Conservation (phyloP, 2,329 filamentous ascomycete species). For the Chrysoporthe cubensis region DNA sequence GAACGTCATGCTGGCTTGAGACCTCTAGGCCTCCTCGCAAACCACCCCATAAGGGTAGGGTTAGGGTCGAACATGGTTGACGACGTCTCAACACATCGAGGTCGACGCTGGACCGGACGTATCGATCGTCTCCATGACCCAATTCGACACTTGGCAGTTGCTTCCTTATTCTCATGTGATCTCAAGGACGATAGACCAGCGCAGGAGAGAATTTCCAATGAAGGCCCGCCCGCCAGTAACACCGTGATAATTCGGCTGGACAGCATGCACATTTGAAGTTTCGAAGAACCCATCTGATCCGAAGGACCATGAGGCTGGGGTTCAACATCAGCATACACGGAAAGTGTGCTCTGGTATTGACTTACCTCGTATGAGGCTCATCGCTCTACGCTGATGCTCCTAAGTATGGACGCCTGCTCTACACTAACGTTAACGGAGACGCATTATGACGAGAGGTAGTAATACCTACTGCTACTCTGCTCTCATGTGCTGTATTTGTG, state of each 20-base stretch:
- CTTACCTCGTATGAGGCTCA: background rate
- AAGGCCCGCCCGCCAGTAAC: background rate
- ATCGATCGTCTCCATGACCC: background rate
- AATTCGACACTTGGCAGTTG: background rate
- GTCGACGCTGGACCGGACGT: background rate
- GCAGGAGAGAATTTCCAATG: background rate
- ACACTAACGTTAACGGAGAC: no score
- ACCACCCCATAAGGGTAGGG: background rate
- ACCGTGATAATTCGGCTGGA: background rate
- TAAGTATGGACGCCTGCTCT: no score
- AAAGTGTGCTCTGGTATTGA: background rate
- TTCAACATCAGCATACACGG: background rate
- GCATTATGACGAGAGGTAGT: no score
- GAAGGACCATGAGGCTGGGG: no score
- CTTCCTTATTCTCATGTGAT: background rate
- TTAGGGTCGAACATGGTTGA: background rate
- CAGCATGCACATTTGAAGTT: no score
- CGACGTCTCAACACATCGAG: background rate
- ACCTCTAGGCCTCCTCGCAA: background rate
- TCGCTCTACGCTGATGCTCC: no score
- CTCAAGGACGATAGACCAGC: background rate
- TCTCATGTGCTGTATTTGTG: no score
- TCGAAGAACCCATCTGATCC: no score
- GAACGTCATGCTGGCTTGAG: constrained; percentile 4
- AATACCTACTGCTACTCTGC: no score